phyloP scores from a whole-genome alignment of 202 grass and related monocot species.

The Zoysia matrella region DNA sequence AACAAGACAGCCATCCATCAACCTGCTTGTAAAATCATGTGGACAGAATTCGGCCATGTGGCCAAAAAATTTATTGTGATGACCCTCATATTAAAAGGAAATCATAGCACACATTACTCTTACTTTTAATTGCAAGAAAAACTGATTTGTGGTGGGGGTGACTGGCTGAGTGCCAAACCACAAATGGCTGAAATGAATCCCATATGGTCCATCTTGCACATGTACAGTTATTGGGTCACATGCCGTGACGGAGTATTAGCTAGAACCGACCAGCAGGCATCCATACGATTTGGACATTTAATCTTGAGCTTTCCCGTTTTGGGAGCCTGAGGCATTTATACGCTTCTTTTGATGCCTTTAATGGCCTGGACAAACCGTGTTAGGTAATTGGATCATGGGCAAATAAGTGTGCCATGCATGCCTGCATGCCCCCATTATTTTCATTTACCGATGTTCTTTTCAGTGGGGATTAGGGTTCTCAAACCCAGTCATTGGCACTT shows the following conservation, averaged over 20 bases:
- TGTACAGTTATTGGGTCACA: slow-evolving; percentile 20
- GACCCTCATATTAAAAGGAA: not conserved
- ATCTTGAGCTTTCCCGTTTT: slow-evolving; percentile 30
- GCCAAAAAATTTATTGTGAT: not conserved
- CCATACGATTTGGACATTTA: slow-evolving; percentile 8
- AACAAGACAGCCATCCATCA: slow-evolving; percentile 32
- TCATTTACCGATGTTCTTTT: too few relatives aligned
- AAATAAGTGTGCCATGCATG: too few relatives aligned
- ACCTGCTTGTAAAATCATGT: slow-evolving; percentile 29
- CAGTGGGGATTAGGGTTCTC: too few relatives aligned
- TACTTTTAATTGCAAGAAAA: not conserved
- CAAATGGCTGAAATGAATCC: slow-evolving; percentile 30
- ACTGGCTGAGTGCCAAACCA: not conserved
- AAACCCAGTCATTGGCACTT: too few relatives aligned
- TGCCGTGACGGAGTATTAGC: not conserved
- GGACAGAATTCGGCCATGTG: slow-evolving; percentile 31
- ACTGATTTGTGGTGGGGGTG: slow-evolving; percentile 11
- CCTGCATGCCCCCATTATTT: too few relatives aligned
- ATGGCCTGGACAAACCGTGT: not conserved
- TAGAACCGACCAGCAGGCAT: slow-evolving; percentile 22
- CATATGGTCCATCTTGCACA: not conserved
- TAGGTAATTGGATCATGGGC: too few relatives aligned
- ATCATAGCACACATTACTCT: slow-evolving; percentile 31
- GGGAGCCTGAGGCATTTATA: slow-evolving; percentile 11
- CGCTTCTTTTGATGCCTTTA: not conserved